Evolutionary conservation across 768 basidiomycete genomes (phyloP).

Genomic region (Lentinula boryana): DNA sequence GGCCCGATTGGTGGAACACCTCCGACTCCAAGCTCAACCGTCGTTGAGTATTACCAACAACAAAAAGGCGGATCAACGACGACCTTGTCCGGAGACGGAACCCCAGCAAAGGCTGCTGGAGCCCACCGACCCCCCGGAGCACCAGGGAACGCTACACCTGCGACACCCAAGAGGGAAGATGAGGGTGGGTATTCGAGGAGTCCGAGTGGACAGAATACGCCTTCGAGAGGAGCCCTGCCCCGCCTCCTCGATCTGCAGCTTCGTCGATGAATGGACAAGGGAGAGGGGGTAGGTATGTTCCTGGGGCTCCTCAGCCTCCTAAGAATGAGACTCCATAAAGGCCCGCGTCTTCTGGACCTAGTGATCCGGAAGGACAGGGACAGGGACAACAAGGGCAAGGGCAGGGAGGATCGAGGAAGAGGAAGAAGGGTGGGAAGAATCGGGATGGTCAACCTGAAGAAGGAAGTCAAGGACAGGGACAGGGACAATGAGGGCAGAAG

Average conservation of each 20-base stretch:
- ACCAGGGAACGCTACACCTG: slow-evolving; percentile 80
- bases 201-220: slow-evolving; percentile 55
- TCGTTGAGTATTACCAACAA: slow-evolving; percentile 19
- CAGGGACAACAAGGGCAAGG: slow-evolving; percentile 13
- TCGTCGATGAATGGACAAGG: slow-evolving; percentile 25
- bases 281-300: slow-evolving; percentile 54
- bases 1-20: slow-evolving; percentile 49
- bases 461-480: slow-evolving; percentile 26
- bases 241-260: slow-evolving; percentile 31
- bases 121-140: slow-evolving; percentile 95
- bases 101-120: slow-evolving; percentile 50
- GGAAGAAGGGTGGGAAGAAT: slow-evolving; percentile 27
- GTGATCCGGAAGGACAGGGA: slow-evolving; percentile 9
- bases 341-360: slow-evolving; percentile 8
- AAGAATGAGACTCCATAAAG: not conserved
- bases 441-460: slow-evolving; percentile 22
- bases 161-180: slow-evolving; percentile 88
- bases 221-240: slow-evolving; percentile 54
- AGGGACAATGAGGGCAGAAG: slow-evolving; percentile 11
- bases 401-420: slow-evolving; percentile 13
- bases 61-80: slow-evolving; percentile 47
- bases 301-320: slow-evolving; percentile 56
- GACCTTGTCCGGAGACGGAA: slow-evolving; percentile 5
- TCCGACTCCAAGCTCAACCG: slow-evolving; percentile 59
- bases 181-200: slow-evolving; percentile 64